Percentiles rank a stretch among this genome's conserved stretches.
phyloP scores from a whole-genome alignment of 1,284 basidiomycete genomes.

The Ustilago vetiveriae region DNA sequence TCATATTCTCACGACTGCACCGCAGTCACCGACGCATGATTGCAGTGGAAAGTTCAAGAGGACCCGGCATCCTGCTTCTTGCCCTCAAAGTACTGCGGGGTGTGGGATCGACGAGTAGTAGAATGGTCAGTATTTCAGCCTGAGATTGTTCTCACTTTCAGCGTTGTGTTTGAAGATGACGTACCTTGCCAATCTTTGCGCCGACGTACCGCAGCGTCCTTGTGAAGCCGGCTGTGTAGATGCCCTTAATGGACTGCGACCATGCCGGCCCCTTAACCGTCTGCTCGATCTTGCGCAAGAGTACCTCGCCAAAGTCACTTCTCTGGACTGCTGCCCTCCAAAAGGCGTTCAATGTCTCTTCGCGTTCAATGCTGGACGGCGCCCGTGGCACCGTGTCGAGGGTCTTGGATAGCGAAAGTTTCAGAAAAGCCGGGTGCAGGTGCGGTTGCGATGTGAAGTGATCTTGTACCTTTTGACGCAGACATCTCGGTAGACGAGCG shows the following conservation, averaged over 20 bases:
- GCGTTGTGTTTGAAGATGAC: background rate
- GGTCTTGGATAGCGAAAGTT: conserved; percentile 52
- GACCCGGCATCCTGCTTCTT: conserved; percentile 20
- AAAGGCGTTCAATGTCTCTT: conserved; percentile 43
- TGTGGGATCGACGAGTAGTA: no score
- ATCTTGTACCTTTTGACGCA: conserved; percentile 53
- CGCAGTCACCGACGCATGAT: no score
- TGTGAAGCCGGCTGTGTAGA: conserved; percentile 63
- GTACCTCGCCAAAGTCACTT: conserved; percentile 49
- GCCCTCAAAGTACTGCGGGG: conserved; percentile 46
- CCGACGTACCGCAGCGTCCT: conserved; percentile 57
- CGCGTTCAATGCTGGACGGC: conserved; percentile 24
- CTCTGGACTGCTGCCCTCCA: conserved; percentile 55
- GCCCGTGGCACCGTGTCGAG: conserved; percentile 30
- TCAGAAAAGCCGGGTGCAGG: conserved; percentile 52
- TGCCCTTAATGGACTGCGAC: conserved; percentile 63
- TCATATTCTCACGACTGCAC: no score
- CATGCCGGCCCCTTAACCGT: conserved; percentile 60
- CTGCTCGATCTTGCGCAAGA: conserved; percentile 47
- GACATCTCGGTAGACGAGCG: conserved; percentile 43
- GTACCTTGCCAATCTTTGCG: conserved; percentile 64
- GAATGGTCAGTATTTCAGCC: background rate
- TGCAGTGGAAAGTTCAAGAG: no score
- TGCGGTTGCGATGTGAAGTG: conserved; percentile 48
- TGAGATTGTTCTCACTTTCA: background rate